These are phyloP conservation scores for Camillea tinctor DNA, from an alignment of 2,329 filamentous ascomycete species.

Conservation along the genomic window DNA sequence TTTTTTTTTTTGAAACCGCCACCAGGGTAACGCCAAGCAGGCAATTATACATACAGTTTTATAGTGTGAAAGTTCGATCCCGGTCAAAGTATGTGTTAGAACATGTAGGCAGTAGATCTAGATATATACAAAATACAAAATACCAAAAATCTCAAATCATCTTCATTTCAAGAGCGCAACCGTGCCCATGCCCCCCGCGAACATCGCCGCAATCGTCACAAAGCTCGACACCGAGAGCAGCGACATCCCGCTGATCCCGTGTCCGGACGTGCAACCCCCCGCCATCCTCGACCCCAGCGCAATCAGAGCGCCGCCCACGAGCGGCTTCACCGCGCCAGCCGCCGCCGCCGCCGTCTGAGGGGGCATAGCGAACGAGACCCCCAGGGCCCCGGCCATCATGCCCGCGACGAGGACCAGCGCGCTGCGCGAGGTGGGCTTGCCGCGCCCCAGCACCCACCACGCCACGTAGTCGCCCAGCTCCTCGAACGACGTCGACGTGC, in stretches of 20 bases:
- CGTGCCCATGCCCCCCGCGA: constrained; percentile 47
- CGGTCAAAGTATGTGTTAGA: no score
- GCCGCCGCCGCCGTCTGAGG: constrained; percentile 19
- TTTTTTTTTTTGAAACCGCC: no score
- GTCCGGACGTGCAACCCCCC: constrained; percentile 67
- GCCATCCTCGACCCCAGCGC: constrained; percentile 60
- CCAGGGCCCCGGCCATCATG: constrained; percentile 46
- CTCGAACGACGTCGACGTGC: constrained; percentile 61
- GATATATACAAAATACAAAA: no score
- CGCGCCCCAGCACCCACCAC: constrained; percentile 39
- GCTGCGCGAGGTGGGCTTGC: constrained; percentile 35
- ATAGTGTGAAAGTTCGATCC: no score
- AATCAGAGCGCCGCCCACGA: constrained; percentile 56
- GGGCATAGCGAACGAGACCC: constrained; percentile 35
- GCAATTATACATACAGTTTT: no score
- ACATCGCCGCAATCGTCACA: constrained; percentile 58
- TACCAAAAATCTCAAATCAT: neutral
- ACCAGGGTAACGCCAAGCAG: no score
- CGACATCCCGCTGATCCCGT: constrained; percentile 68
- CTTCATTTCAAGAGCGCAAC: constrained; percentile 16
- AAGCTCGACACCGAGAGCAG: constrained; percentile 61
- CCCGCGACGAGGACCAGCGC: constrained; percentile 54
- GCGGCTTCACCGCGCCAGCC: constrained; percentile 35
- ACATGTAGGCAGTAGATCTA: no score
- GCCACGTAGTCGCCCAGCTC: constrained; percentile 54